Percentiles rank a stretch among this genome's conserved stretches.
Evolutionary conservation across 768 basidiomycete species (phyloP).

Genomic region (Gloeopeniophorella convolvens): DNA sequence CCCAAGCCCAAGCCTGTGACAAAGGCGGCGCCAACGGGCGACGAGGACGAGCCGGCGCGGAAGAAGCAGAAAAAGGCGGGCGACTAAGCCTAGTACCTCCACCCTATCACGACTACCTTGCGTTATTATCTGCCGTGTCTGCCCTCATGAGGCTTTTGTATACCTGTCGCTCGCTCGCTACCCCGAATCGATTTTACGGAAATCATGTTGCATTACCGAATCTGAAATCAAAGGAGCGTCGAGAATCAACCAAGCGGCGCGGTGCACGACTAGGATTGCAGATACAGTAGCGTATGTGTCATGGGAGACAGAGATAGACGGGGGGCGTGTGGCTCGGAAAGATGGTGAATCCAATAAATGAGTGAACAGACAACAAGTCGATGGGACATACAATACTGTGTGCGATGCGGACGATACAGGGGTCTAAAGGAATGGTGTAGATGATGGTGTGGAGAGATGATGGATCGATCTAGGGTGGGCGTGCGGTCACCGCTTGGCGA

Average conservation of each 20-base stretch:
- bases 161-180: not conserved
- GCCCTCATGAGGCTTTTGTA: not conserved
- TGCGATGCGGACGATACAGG: not conserved
- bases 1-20: constrained; percentile 37
- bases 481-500: constrained; percentile 42
- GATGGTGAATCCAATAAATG: constrained; percentile 2
- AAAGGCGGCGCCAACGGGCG: constrained; percentile 35
- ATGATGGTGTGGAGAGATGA: constrained; percentile 2
- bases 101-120: not conserved
- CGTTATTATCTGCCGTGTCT: too few relatives aligned
- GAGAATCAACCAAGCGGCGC: constrained; percentile 6
- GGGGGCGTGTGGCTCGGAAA: too few relatives aligned
- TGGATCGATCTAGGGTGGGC: too few relatives aligned
- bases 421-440: constrained; percentile 1
- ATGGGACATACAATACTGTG: not conserved
- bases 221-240: constrained; percentile 2
- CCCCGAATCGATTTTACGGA: not conserved
- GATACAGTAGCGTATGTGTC: constrained; percentile 6
- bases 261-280: constrained; percentile 7
- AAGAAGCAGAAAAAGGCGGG: constrained; percentile 65
- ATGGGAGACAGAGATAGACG: too few relatives aligned
- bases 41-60: constrained; percentile 51
- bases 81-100: constrained; percentile 25
- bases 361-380: constrained; percentile 1
- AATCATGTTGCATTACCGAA: not conserved